Evolutionary conservation across 495 filamentous ascomycete genomes (phyloP).

Genomic region (Amorphotheca resinae): DNA sequence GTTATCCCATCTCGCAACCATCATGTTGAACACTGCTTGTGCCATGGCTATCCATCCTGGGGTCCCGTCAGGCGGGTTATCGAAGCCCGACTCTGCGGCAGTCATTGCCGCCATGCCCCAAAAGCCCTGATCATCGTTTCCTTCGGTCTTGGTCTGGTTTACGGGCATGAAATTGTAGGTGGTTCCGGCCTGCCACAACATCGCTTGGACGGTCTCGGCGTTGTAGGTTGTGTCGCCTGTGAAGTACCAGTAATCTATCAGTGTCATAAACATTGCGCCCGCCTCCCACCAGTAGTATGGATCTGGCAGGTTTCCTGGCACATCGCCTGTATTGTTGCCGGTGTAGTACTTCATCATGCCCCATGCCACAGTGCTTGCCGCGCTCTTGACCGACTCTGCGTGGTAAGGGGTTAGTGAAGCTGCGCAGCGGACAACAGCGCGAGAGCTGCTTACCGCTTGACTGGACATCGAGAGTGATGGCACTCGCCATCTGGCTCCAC

Average conservation of each 20-base stretch:
- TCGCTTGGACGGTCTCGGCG: constrained; percentile 48
- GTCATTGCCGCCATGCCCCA: constrained; percentile 72
- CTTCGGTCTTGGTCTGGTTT: constrained; percentile 65
- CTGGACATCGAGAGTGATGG: constrained; percentile 10
- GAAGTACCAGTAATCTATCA: constrained; percentile 70
- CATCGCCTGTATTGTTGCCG: constrained; percentile 55
- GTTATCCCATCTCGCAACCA: constrained; percentile 56
- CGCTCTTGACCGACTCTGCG: constrained; percentile 40
- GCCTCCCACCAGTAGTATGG: constrained; percentile 82
- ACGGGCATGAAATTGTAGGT: constrained; percentile 62
- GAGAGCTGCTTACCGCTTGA: constrained; percentile 5
- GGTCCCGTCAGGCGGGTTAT: constrained; percentile 37
- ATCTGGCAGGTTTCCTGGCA: constrained; percentile 57
- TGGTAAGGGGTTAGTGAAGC: neutral
- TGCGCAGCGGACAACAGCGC: neutral
- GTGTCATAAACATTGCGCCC: constrained; percentile 58
- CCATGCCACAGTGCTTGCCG: constrained; percentile 47
- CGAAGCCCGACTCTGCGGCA: constrained; percentile 66
- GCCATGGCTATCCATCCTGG: constrained; percentile 57
- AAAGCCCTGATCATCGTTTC: constrained; percentile 70
- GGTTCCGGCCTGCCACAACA: constrained; percentile 59
- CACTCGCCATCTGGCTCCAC: constrained; percentile 5
- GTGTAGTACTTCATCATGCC: constrained; percentile 58
- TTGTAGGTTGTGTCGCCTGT: constrained; percentile 69
- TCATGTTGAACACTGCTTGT: constrained; percentile 67